These are phyloP conservation scores for Fragilariopsis cylindrus DNA, from an alignment of 108 stramenopile genomes.

Conservation along the genomic window DNA sequence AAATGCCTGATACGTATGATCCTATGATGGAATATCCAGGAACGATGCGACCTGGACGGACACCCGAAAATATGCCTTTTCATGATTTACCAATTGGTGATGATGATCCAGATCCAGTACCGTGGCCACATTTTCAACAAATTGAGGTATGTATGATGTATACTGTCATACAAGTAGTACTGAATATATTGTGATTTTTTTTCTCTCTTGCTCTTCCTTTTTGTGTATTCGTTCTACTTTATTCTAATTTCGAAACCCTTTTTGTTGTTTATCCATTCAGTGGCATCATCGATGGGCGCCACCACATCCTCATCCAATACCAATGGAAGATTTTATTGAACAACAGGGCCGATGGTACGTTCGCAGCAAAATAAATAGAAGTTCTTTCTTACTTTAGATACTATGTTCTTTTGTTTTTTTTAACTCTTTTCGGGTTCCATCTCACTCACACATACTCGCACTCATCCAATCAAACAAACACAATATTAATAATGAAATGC, in stretches of 20 bases:
- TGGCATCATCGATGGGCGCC: constrained; percentile 90
- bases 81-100: constrained; percentile 79
- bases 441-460: background rate
- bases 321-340: constrained; percentile 88
- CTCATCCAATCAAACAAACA: background rate
- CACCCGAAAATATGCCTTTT: constrained; percentile 85
- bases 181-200: background rate
- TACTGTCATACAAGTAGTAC: background rate
- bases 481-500: background rate
- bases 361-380: background rate
- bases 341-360: constrained; percentile 66
- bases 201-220: background rate
- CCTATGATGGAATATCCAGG: constrained; percentile 95
- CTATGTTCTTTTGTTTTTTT: background rate
- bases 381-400: background rate
- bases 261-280: constrained; percentile 18
- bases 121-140: constrained; percentile 92
- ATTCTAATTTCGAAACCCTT: background rate
- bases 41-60: constrained; percentile 87
- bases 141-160: constrained; percentile 33
- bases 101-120: constrained; percentile 82
- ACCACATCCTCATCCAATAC: constrained; percentile 71
- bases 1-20: constrained; percentile 74
- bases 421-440: background rate
- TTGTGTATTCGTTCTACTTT: background rate